Base-by-base conservation (phyloP, 1,284 basidiomycete species). In the Trametes versicolor region DNA sequence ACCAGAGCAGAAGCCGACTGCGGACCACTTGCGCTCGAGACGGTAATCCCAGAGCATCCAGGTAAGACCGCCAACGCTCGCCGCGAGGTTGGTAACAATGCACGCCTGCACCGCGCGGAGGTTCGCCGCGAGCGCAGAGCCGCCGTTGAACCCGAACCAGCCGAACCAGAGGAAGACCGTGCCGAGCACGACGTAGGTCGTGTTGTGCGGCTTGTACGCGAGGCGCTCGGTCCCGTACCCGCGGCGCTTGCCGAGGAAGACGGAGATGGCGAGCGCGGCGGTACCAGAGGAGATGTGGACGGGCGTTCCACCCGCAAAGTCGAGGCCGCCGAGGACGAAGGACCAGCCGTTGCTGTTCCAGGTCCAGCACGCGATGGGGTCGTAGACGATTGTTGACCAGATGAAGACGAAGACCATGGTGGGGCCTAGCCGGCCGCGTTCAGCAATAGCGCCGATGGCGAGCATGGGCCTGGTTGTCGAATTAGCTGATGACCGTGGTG, bases 31-130 rank as follows among this genome's bases (percentile, higher is more conserved):
- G 78, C 86, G 87, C 80, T 98, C 96, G 64, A 98, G 87, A 63
- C 96, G 89, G 80, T 91, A 97, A 82, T 99, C 97, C 90, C 88
- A 90, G 61, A 96, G 79, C 94, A 98, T 96, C 97, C 97, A 99
- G 15, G 95, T 97, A 65, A 99, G 68, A 15, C 94, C 97, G 56
- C 92, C 96, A 39, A 93, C 89, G 62, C 87, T 88, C 2, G 95
- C 95, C 1, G 95, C 90, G 50, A 96, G 78, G 82, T 98, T 98
- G 73, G 97, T 99, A 66, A 97, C 94, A 68, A 97, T 92, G 80
- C 93, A 95, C 21, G 96, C 96, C 79, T 94, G 89, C 43, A 92
- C 87, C 1, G 95, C 96, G 64, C 96, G 88, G 58, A 98, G 81
- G 82, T 97, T 97, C 69, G 95, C 95, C 37, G 87, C 85, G 65